Evolutionary conservation across 139 green algal species (phyloP).

Genomic region (Limnomonas spitsbergensis): DNA sequence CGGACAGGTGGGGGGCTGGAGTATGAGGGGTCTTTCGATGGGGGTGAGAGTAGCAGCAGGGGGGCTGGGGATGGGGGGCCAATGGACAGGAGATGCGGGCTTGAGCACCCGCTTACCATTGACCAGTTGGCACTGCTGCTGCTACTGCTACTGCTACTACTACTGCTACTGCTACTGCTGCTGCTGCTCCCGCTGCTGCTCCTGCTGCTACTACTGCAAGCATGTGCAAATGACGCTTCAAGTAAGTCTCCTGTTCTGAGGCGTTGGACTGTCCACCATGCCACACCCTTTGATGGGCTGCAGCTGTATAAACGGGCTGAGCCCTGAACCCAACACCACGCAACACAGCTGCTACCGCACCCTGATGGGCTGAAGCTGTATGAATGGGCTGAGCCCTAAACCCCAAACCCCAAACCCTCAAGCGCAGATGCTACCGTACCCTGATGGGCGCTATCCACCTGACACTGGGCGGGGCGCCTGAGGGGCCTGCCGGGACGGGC

Average conservation of each 20-base stretch:
- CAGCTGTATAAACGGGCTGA: too few species aligned
- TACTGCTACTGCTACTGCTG: not conserved
- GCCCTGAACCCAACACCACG: too few species aligned
- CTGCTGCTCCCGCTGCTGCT: too few species aligned
- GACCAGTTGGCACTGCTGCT: not conserved
- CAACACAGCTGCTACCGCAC: slow-evolving; percentile 5
- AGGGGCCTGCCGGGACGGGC: slow-evolving; percentile 60
- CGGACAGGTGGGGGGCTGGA: slow-evolving; percentile 39
- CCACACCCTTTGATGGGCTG: too few species aligned
- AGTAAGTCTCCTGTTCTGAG: too few species aligned
- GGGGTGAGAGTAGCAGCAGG: not conserved
- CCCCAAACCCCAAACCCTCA: too few species aligned
- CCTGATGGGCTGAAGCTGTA: not conserved
- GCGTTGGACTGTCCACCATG: too few species aligned
- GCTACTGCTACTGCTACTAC: not conserved
- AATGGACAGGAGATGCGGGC: not conserved
- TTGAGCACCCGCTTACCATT: not conserved
- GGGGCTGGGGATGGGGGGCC: not conserved
- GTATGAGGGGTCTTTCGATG: not conserved
- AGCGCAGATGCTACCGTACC: slow-evolving; percentile 66
- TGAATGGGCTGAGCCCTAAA: too few species aligned
- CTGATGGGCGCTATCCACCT: slow-evolving; percentile 79
- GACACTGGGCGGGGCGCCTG: slow-evolving; percentile 72
- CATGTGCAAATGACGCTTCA: too few species aligned
- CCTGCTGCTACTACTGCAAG: not conserved